Conservation (phyloP, 108 stramenopile genomes). For the Epithemia pelagica region DNA sequence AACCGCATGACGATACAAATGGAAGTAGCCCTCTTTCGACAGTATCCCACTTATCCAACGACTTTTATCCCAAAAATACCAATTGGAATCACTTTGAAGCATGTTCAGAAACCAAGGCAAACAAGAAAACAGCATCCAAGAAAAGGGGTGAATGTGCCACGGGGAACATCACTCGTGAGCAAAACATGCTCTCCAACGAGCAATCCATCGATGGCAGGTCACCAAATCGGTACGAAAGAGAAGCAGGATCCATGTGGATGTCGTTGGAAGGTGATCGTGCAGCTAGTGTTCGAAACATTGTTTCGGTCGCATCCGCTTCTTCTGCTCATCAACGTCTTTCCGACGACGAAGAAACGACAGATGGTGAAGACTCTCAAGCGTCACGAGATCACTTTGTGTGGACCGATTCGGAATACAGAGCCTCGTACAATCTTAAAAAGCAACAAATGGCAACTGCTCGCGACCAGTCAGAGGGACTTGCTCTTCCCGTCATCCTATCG, state of each 20-base stretch:
- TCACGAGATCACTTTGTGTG: conserved; percentile 7
- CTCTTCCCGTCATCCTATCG: not conserved
- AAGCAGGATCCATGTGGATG: not conserved
- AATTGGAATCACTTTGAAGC: conserved; percentile 3
- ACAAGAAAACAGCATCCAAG: no score
- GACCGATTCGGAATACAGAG: conserved; percentile 1
- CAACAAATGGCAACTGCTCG: not conserved
- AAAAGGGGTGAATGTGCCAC: no score
- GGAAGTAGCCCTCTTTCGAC: not conserved
- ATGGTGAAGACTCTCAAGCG: not conserved
- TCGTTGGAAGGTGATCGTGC: not conserved
- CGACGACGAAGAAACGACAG: not conserved
- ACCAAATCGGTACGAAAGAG: not conserved
- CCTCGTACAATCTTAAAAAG: not conserved
- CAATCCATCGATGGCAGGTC: no score
- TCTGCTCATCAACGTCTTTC: not conserved
- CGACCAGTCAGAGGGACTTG: not conserved
- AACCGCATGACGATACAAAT: no score
- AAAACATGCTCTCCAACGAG: no score
- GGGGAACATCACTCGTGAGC: no score
- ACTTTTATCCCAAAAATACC: conserved; percentile 58
- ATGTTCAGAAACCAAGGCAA: not conserved
- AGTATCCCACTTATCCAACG: conserved; percentile 3
- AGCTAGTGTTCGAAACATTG: not conserved
- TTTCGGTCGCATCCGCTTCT: not conserved